Evolutionary conservation across 768 basidiomycete species (phyloP), one percentile per base, ranked within the genome.

Genomic region (Brasilioporus rufonigricans): DNA sequence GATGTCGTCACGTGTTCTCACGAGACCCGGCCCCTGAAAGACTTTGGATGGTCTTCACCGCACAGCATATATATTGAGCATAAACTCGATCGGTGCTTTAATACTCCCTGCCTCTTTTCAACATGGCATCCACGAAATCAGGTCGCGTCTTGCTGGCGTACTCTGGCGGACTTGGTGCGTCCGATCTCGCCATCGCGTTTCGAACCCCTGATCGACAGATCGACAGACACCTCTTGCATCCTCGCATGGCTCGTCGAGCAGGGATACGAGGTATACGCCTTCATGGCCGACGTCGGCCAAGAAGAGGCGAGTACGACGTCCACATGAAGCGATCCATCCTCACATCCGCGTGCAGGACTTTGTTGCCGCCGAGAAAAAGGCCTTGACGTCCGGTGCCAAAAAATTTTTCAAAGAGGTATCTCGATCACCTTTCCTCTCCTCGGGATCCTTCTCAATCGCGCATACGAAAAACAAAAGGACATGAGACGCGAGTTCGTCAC

Each of bases 231-330:
- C 21, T 98, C 96, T 35, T 98, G 96, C 76, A 99, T 99, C 76
- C 87, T 98, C 64, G 93, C 93, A 49, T 99, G 96, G 96, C 80
- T 99, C 74, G 93, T 98, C 73, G 97, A 99, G 71, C 81, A 98
- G 71, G 94, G 93, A 54, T 99, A 98, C 75, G 91, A 98, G 68
- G 96, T 98, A 60, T 85, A 89, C 63, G 93, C 94, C 23, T 98
- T 95, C 82, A 94, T 96, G 91, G 92, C 93, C 13, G 91, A 95
- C 75, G 89, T 96, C 52, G 93, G 91, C 13, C 91, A 93, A 64
- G 91, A 93, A 72, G 91, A 93, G 79, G 91, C 85, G 49, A 29
- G 74, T 60, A 6, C 12, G 16, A 5, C 21, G 1, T 5, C 44
- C 16, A 26, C 40, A 24, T n/a, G 5, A 7, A 35, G 14, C 33